These are phyloP conservation scores for Taxawa tesnikishii DNA, from an alignment of 2,329 filamentous ascomycete species.

Conservation along the genomic window DNA sequence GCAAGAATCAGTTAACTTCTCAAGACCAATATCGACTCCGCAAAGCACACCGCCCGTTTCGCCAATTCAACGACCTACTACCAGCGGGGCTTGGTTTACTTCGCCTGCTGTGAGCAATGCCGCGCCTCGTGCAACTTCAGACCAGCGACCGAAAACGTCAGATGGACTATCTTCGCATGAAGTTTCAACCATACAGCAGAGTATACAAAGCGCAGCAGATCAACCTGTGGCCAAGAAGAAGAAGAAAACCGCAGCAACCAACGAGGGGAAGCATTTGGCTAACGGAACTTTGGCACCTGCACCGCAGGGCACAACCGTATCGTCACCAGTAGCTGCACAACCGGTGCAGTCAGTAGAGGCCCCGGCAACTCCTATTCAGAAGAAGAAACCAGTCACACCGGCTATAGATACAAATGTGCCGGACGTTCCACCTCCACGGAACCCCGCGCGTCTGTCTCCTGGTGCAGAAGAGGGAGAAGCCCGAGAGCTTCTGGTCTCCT, in stretches of 20 bases:
- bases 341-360: slow-evolving; percentile 3
- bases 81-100: slow-evolving; percentile 26
- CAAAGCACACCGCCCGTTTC: slow-evolving; percentile 18
- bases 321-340: neutral
- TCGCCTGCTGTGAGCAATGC: slow-evolving; percentile 14
- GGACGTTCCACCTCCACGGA: slow-evolving; percentile 15
- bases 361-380: slow-evolving; percentile 1
- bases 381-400: slow-evolving; percentile 6
- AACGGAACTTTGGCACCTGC: slow-evolving; percentile 41
- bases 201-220: slow-evolving; percentile 22
- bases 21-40: slow-evolving; percentile 38
- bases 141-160: slow-evolving; percentile 18
- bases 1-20: slow-evolving; percentile 40
- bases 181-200: slow-evolving; percentile 16
- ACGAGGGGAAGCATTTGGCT: slow-evolving; percentile 27
- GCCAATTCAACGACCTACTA: slow-evolving; percentile 12
- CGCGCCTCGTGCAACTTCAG: slow-evolving; percentile 13
- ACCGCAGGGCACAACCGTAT: slow-evolving; percentile 30
- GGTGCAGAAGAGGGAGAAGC: slow-evolving; percentile 6
- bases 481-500: slow-evolving; percentile 12
- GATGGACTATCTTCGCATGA: slow-evolving; percentile 12
- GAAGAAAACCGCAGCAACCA: slow-evolving; percentile 19
- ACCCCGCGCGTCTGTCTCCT: slow-evolving; percentile 18
- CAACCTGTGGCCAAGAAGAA: slow-evolving; percentile 30
- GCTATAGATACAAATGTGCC: slow-evolving; percentile 11